Evolutionary conservation across 2,329 filamentous ascomycete genomes (phyloP), one percentile per base, ranked within the genome.

Genomic region (Fusarium acutatum): DNA sequence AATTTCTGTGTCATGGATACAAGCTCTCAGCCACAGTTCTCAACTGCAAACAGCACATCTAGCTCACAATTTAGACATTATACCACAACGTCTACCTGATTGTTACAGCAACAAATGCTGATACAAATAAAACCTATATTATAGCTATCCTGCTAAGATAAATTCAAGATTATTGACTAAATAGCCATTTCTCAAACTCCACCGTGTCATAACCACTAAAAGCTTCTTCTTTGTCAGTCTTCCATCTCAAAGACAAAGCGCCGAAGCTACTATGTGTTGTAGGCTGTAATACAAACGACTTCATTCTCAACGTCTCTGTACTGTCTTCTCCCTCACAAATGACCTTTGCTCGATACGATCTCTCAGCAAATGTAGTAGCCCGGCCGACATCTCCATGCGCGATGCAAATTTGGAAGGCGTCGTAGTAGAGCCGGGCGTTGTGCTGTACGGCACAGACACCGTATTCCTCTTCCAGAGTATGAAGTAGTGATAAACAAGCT

Each of bases 301-400:
- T 57, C n/a, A 57, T 28, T 9, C n/a, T 57, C 5, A 24, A 26
- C 3, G 38, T 14, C 22, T 6, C 38, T 7, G 18, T n/a, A 17
- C 30, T 57, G 18, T 57, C 30, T 20, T 46, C 53, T 11, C 53
- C 53, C 7, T 34, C 53, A 28, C 53, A 57, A 20, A 35, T 35
- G 13, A 34, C 14, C 28, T 7, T 57, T 9, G 38, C 38, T 14
- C 20, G 9, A 46, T 57, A 44, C 1, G 38, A 24, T 14, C 13
- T 26, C 5, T 44, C 38, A 34, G 38, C 53, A 7, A 57, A 35
- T 22, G 20, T 22, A 35, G 17, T 15, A 34, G 53, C 18, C 40
- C 38, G 12, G 10, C 9, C 18, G 9, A 28, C 6, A 26, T 26
- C 53, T 7, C 53, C 53, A 12, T 57, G n/a, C 17, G n/a, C 30